Percentiles rank a stretch among this genome's conserved stretches.
Evolutionary conservation across 176 grass and related monocot species (phyloP).

Genomic region (Rhynchospora breviuscula): DNA sequence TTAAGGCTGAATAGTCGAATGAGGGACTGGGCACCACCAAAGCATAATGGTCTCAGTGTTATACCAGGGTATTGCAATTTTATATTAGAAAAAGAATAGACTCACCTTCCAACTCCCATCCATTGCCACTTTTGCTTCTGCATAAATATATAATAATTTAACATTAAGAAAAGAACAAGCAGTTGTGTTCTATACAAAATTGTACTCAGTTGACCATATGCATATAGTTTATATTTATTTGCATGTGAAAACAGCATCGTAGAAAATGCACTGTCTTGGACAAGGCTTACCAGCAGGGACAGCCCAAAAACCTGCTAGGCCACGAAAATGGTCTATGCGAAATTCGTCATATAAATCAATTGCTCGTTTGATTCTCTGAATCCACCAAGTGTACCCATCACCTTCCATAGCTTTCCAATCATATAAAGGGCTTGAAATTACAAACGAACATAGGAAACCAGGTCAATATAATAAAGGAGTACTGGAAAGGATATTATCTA

Average conservation of each 20-base stretch:
- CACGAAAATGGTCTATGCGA: constrained; percentile 95
- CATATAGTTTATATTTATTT: background rate
- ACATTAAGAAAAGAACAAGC: background rate
- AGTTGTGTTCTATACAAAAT: background rate
- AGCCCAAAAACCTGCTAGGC: constrained; percentile 82
- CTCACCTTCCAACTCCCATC: constrained; percentile 91
- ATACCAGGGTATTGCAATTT: no score
- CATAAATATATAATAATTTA: constrained; percentile 21
- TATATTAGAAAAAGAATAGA: background rate
- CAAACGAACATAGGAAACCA: constrained; percentile 14
- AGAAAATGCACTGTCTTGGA: constrained; percentile 10
- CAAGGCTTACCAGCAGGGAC: constrained; percentile 69
- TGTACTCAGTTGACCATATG: background rate
- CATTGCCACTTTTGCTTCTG: constrained; percentile 70
- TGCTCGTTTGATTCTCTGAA: constrained; percentile 85
- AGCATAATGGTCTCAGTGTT: no score
- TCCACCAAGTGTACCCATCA: constrained; percentile 76
- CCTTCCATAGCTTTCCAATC: constrained; percentile 91
- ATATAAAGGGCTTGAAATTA: constrained; percentile 64
- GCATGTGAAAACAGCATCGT: background rate
- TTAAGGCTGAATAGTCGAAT: no score
- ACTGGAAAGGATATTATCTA: background rate
- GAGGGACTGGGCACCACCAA: no score
- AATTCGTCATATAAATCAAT: constrained; percentile 99
- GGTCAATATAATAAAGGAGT: background rate